These are phyloP conservation scores for Cryomyces minteri DNA, from an alignment of 495 filamentous ascomycete species.

Conservation along the genomic window DNA sequence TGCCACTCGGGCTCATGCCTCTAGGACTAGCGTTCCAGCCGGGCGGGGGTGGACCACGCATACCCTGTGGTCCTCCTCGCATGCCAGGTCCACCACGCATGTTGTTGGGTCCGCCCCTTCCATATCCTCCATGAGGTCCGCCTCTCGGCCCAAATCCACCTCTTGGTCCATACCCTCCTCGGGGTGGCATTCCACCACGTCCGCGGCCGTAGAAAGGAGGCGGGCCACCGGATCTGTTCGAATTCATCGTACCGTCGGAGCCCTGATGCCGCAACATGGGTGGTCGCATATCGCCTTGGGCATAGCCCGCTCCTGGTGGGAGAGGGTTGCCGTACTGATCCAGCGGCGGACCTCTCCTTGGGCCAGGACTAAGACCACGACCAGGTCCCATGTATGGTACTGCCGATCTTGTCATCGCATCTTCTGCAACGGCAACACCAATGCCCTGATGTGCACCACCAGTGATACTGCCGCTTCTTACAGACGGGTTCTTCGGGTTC, in stretches of 20 bases:
- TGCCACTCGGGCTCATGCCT: slow-evolving; percentile 15
- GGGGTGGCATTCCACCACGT: slow-evolving; percentile 19
- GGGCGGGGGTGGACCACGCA: slow-evolving; percentile 14
- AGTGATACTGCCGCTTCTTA: slow-evolving; percentile 13
- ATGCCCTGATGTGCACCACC: neutral
- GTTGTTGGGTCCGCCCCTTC: slow-evolving; percentile 8
- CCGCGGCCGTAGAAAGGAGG: slow-evolving; percentile 25
- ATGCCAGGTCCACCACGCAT: too few species aligned
- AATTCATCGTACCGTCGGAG: slow-evolving; percentile 10
- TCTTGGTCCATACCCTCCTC: slow-evolving; percentile 23
- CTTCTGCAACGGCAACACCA: neutral
- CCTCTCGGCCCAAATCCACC: slow-evolving; percentile 24
- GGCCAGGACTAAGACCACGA: neutral
- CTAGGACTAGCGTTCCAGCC: slow-evolving; percentile 16
- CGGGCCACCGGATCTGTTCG: slow-evolving; percentile 13
- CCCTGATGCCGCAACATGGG: slow-evolving; percentile 39
- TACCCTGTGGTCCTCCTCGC: slow-evolving; percentile 6
- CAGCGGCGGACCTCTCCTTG: slow-evolving; percentile 19
- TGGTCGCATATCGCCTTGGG: slow-evolving; percentile 15
- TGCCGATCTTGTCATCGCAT: neutral
- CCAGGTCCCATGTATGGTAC: too few species aligned
- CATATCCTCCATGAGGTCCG: slow-evolving; percentile 6
- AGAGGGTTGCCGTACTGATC: slow-evolving; percentile 57
- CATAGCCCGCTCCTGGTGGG: slow-evolving; percentile 23
- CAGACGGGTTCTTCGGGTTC: slow-evolving; percentile 38